phyloP scores from a whole-genome alignment of 2,329 filamentous ascomycete genomes.

The Trichoderma breve region DNA sequence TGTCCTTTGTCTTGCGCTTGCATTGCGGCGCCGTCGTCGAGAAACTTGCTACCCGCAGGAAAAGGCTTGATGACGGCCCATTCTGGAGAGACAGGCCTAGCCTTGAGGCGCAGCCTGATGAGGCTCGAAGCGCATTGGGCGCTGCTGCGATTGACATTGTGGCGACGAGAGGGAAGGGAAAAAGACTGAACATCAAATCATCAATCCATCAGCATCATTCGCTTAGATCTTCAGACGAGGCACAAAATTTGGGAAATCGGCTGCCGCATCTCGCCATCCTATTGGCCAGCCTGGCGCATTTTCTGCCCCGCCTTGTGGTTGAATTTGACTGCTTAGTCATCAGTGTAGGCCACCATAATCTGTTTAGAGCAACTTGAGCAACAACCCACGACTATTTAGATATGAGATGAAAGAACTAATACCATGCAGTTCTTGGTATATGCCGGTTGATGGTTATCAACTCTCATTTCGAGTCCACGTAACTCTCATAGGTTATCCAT shows the following conservation, averaged over 20 bases:
- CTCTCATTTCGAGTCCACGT: background rate
- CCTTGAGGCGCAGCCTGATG: slow-evolving; percentile 27
- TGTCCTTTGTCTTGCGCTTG: slow-evolving; percentile 61
- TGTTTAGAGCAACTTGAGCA: background rate
- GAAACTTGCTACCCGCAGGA: slow-evolving; percentile 38
- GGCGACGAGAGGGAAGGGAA: background rate
- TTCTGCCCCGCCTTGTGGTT: slow-evolving; percentile 1
- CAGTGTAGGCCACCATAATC: background rate
- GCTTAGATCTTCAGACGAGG: slow-evolving; percentile 17
- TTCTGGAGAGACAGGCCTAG: slow-evolving; percentile 10
- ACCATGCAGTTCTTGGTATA: background rate
- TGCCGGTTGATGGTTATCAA: background rate
- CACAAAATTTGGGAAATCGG: slow-evolving; percentile 20
- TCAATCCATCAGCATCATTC: background rate
- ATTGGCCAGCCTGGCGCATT: slow-evolving; percentile 4
- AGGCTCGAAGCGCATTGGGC: slow-evolving; percentile 30
- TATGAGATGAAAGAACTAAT: background rate
- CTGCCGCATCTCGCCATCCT: background rate
- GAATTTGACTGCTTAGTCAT: slow-evolving; percentile 13
- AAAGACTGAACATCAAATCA: background rate
- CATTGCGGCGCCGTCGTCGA: slow-evolving; percentile 55
- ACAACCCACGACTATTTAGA: background rate
- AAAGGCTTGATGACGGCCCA: background rate
- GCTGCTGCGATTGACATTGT: slow-evolving; percentile 31
- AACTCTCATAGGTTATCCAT: background rate